Percentiles rank a stretch among this genome's conserved stretches.
phyloP scores from a whole-genome alignment of 2,329 filamentous ascomycete genomes.

The Aspergillus calidoustus region DNA sequence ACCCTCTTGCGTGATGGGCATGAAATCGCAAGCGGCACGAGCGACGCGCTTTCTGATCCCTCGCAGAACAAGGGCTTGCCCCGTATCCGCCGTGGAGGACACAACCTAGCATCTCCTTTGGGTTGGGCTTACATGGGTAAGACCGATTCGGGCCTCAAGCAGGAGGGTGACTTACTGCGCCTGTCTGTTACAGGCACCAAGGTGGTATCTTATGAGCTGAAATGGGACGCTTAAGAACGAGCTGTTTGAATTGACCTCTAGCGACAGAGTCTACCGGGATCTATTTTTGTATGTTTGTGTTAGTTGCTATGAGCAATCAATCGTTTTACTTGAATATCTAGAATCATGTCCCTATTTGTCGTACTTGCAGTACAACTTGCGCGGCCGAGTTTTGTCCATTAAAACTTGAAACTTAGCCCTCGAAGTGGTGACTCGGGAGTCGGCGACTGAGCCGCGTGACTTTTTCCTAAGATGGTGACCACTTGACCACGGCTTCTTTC shows the following conservation, averaged over 20 bases:
- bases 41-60: neutral
- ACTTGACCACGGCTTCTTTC: too few relatives aligned
- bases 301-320: neutral
- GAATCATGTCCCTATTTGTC: neutral
- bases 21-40: neutral
- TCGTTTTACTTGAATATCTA: neutral
- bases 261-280: neutral
- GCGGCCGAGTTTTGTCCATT: too few relatives aligned
- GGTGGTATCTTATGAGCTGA: slow-evolving; percentile 2
- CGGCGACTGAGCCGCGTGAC: too few relatives aligned
- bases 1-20: neutral
- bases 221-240: neutral
- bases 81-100: neutral
- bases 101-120: neutral
- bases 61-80: neutral
- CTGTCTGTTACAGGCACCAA: neutral
- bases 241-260: neutral
- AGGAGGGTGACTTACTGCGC: slow-evolving; percentile 4
- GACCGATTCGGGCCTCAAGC: neutral
- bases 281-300: neutral
- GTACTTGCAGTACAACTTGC: neutral
- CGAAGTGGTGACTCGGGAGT: too few relatives aligned
- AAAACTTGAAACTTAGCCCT: too few relatives aligned
- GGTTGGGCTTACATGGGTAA: neutral
- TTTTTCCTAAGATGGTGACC: too few relatives aligned